These are phyloP conservation scores for Ustilago tritici DNA, from an alignment of 1,284 basidiomycete genomes.

Conservation along the genomic window DNA sequence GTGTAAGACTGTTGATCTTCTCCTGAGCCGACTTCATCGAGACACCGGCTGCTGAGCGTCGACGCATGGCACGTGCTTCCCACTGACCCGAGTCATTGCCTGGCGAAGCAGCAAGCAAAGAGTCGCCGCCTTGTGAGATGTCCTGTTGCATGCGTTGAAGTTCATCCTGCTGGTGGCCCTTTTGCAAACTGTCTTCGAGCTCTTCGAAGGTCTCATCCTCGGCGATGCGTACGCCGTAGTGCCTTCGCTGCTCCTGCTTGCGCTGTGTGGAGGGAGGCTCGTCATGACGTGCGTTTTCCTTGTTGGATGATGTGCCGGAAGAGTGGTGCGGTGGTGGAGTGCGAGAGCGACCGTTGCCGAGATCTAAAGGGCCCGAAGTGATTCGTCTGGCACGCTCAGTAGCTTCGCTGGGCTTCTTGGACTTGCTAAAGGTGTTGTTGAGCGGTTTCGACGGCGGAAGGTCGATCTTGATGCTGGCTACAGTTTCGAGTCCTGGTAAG, in stretches of 20 bases:
- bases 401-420: constrained; percentile 38
- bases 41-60: constrained; percentile 59
- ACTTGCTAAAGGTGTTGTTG: constrained; percentile 35
- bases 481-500: constrained; percentile 48
- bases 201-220: constrained; percentile 55
- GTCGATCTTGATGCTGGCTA: constrained; percentile 48
- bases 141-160: constrained; percentile 53
- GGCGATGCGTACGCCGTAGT: constrained; percentile 53
- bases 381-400: constrained; percentile 36
- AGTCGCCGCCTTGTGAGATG: constrained; percentile 52
- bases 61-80: constrained; percentile 59
- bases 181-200: constrained; percentile 54
- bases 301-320: constrained; percentile 32
- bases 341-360: constrained; percentile 25
- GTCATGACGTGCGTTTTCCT: constrained; percentile 30
- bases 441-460: constrained; percentile 34
- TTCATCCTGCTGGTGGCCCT: constrained; percentile 44
- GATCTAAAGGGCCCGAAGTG: constrained; percentile 41
- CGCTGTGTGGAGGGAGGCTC: constrained; percentile 52
- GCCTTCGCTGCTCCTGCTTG: constrained; percentile 50
- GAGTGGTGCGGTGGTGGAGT: constrained; percentile 43
- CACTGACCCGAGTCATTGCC: constrained; percentile 56
- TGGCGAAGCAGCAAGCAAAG: constrained; percentile 35
- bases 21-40: constrained; percentile 66
- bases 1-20: constrained; percentile 64